These are phyloP conservation scores for Oxyria digyna DNA, from an alignment of 148 eudicot species.

Conservation along the genomic window DNA sequence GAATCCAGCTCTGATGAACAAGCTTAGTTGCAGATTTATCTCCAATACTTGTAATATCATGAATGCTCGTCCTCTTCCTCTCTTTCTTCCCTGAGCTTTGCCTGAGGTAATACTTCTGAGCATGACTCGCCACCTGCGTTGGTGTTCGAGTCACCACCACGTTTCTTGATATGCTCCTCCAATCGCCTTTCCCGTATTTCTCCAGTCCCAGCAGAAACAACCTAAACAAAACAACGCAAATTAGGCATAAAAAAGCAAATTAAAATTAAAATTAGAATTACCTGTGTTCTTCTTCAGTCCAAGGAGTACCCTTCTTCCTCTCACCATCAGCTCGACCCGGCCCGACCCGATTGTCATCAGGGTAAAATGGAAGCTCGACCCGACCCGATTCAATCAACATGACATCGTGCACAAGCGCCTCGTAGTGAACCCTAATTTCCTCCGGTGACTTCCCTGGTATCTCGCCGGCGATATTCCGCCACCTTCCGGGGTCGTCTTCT, in stretches of 20 bases:
- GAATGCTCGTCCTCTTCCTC: slow-evolving; percentile 61
- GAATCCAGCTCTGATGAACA: slow-evolving; percentile 10
- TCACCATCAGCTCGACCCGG: slow-evolving; percentile 20
- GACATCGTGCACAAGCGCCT: slow-evolving; percentile 35
- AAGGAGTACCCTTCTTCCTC: slow-evolving; percentile 48
- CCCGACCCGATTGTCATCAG: slow-evolving; percentile 11
- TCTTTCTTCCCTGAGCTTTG: slow-evolving; percentile 49
- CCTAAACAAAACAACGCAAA: slow-evolving; percentile 14
- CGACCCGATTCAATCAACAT: slow-evolving; percentile 41
- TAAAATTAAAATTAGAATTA: not conserved
- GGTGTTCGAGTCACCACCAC: slow-evolving; percentile 58
- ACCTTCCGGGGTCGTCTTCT: slow-evolving; percentile 25
- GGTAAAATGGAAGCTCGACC: slow-evolving; percentile 30
- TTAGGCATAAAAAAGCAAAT: no score
- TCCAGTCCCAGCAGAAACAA: slow-evolving; percentile 42
- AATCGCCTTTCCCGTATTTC: slow-evolving; percentile 54
- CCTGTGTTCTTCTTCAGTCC: slow-evolving; percentile 67
- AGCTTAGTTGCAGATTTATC: not conserved
- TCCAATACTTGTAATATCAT: slow-evolving; percentile 35
- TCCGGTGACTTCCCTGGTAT: slow-evolving; percentile 32
- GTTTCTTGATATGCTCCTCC: slow-evolving; percentile 68
- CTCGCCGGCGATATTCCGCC: slow-evolving; percentile 30
- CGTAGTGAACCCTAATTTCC: slow-evolving; percentile 35
- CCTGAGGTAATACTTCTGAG: slow-evolving; percentile 53
- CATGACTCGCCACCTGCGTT: slow-evolving; percentile 67